These are phyloP conservation scores for Poronia punctata DNA, from an alignment of 495 filamentous ascomycete genomes.

Conservation along the genomic window DNA sequence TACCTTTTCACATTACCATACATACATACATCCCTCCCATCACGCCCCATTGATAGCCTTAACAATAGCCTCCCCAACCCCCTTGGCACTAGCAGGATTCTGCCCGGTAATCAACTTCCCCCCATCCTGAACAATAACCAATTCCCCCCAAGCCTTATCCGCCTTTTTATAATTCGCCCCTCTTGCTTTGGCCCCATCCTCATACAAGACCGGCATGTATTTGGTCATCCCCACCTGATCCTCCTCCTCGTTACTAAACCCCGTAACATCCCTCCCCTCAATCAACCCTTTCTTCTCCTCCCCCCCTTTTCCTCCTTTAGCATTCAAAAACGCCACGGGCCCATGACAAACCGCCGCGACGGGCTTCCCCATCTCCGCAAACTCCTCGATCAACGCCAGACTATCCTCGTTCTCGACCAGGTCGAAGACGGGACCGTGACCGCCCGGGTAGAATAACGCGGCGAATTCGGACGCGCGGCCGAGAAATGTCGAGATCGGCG, in stretches of 20 bases:
- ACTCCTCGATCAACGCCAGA: slow-evolving; percentile 52
- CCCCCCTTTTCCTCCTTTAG: slow-evolving; percentile 38
- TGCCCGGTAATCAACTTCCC: slow-evolving; percentile 67
- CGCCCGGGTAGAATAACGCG: slow-evolving; percentile 67
- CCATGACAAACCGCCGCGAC: slow-evolving; percentile 66
- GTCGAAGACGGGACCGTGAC: slow-evolving; percentile 78
- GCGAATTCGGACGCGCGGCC: slow-evolving; percentile 54
- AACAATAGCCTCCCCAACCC: slow-evolving; percentile 47
- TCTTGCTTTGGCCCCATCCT: slow-evolving; percentile 45
- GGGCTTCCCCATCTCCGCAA: slow-evolving; percentile 52
- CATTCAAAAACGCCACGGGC: slow-evolving; percentile 53
- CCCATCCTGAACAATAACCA: slow-evolving; percentile 48
- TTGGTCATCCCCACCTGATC: slow-evolving; percentile 38
- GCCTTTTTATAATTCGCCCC: slow-evolving; percentile 56
- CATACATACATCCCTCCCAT: not conserved
- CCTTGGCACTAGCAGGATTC: slow-evolving; percentile 61
- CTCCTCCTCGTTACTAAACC: slow-evolving; percentile 65
- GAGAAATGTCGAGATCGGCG: slow-evolving; percentile 42
- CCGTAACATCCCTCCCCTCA: slow-evolving; percentile 52
- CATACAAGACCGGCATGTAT: slow-evolving; percentile 58
- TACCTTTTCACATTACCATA: too few relatives aligned
- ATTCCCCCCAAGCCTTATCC: slow-evolving; percentile 47
- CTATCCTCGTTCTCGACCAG: slow-evolving; percentile 45
- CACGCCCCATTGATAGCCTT: slow-evolving; percentile 18
- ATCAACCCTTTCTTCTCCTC: slow-evolving; percentile 46